phyloP scores from a whole-genome alignment of 495 filamentous ascomycete genomes.

The Penicillium waksmanii region DNA sequence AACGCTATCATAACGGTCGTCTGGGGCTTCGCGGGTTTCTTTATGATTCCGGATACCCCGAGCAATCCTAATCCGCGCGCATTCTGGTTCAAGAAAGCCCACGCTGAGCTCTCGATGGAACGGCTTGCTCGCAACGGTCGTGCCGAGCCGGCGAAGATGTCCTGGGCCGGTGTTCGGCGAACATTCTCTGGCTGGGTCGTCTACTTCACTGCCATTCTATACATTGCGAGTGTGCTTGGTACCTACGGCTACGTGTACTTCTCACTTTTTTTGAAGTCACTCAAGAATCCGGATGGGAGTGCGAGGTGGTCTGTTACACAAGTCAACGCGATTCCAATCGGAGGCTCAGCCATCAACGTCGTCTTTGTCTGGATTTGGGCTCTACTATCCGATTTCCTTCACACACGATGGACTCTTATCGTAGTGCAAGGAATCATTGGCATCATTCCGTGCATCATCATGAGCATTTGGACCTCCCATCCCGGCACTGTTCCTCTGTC shows the following conservation, averaged over 20 bases:
- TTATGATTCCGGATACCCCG: conserved; percentile 59
- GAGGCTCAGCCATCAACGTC: conserved; percentile 38
- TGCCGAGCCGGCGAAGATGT: conserved; percentile 36
- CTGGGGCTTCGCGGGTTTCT: conserved; percentile 61
- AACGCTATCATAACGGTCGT: conserved; percentile 52
- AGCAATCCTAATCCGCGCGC: conserved; percentile 37
- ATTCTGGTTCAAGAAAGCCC: conserved; percentile 36
- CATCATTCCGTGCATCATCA: conserved; percentile 37
- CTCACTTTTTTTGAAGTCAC: conserved; percentile 33
- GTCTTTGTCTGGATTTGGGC: conserved; percentile 42
- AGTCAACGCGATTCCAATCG: conserved; percentile 38
- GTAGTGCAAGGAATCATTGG: conserved; percentile 32
- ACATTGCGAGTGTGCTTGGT: conserved; percentile 35
- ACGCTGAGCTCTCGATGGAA: conserved; percentile 34
- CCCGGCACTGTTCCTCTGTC: conserved; percentile 25
- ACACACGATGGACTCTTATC: conserved; percentile 34
- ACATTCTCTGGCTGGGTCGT: conserved; percentile 38
- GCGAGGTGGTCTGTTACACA: conserved; percentile 29
- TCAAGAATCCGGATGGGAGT: conserved; percentile 32
- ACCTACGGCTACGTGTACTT: conserved; percentile 40
- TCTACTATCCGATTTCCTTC: conserved; percentile 32
- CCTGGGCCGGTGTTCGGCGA: conserved; percentile 31
- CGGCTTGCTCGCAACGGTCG: conserved; percentile 35
- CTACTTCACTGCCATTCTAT: conserved; percentile 34
- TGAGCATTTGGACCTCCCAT: conserved; percentile 36